Conservation (phyloP, 1,139 yeast genomes). For the Taiozyma sp. region DNA sequence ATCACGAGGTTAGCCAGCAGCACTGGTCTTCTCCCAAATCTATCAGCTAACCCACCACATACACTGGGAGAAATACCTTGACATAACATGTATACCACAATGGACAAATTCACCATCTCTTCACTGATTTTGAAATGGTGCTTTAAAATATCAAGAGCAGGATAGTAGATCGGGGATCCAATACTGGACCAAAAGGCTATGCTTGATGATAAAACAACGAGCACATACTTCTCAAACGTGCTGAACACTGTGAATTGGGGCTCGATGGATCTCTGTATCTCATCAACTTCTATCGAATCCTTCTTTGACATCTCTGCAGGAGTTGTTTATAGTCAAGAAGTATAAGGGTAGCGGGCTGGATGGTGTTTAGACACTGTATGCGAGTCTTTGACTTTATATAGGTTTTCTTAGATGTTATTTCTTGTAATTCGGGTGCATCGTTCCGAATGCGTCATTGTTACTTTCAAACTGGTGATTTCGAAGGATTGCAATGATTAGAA, state of each 20-base stretch:
- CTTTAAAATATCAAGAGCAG: conserved; percentile 55
- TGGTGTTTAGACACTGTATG: not conserved
- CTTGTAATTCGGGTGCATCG: not conserved
- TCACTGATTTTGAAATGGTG: conserved; percentile 45
- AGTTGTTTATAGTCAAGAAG: not conserved
- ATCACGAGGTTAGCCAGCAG: conserved; percentile 45
- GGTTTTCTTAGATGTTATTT: not conserved
- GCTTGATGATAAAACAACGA: conserved; percentile 37
- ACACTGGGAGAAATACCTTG: conserved; percentile 70
- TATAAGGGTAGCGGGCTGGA: not conserved
- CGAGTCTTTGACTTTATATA: not conserved
- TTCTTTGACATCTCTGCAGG: not conserved
- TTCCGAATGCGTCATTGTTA: not conserved
- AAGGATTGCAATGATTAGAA: too few species aligned
- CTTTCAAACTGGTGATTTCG: not conserved
- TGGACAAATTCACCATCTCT: conserved; percentile 55
- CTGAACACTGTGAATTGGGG: conserved; percentile 29
- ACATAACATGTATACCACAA: conserved; percentile 63
- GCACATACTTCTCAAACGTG: conserved; percentile 28
- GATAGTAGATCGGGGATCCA: conserved; percentile 70
- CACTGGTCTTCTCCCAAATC: conserved; percentile 64
- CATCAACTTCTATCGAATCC: not conserved
- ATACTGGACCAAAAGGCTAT: conserved; percentile 57
- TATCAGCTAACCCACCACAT: conserved; percentile 61
- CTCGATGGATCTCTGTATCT: not conserved